A percentile compares a stretch with the other conserved stretches of the same genome.
phyloP scores from a whole-genome alignment of 495 filamentous ascomycete genomes.

The Thermothielavioides terrestris region DNA sequence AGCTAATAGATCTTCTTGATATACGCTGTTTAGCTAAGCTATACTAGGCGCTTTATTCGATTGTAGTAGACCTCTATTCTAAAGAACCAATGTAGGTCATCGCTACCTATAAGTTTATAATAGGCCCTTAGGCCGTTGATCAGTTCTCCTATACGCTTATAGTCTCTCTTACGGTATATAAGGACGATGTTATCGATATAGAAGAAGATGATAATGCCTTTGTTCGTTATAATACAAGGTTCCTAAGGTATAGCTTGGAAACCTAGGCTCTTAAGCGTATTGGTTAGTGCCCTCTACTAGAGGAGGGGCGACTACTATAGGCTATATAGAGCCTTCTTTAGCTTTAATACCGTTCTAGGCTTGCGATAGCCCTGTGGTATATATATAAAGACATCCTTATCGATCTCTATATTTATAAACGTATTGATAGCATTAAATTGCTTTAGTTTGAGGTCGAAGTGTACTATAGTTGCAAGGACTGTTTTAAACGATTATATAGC shows the following conservation, averaged over 20 bases:
- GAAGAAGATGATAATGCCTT: not conserved
- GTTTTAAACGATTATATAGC: not conserved
- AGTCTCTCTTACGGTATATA: not conserved
- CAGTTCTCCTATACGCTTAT: not conserved
- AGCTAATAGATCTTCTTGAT: not conserved
- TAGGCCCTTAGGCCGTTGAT: not conserved
- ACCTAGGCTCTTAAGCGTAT: not conserved
- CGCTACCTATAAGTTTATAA: not conserved
- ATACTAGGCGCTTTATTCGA: not conserved
- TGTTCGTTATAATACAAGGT: not conserved
- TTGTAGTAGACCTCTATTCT: not conserved
- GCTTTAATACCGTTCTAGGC: not conserved
- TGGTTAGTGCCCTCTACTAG: not conserved
- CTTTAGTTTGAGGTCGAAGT: not conserved
- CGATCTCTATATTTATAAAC: not conserved
- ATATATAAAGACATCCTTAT: not conserved
- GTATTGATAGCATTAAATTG: not conserved
- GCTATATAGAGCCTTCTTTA: not conserved
- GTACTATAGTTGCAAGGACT: not conserved
- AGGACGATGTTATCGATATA: not conserved
- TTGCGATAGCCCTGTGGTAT: not conserved
- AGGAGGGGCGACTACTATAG: not conserved
- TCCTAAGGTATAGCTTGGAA: not conserved
- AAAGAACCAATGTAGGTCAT: not conserved
- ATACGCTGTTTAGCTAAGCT: not conserved